Evolutionary conservation across 495 filamentous ascomycete genomes (phyloP), one percentile per base, ranked within the genome.

Genomic region (Platismatia glauca): DNA sequence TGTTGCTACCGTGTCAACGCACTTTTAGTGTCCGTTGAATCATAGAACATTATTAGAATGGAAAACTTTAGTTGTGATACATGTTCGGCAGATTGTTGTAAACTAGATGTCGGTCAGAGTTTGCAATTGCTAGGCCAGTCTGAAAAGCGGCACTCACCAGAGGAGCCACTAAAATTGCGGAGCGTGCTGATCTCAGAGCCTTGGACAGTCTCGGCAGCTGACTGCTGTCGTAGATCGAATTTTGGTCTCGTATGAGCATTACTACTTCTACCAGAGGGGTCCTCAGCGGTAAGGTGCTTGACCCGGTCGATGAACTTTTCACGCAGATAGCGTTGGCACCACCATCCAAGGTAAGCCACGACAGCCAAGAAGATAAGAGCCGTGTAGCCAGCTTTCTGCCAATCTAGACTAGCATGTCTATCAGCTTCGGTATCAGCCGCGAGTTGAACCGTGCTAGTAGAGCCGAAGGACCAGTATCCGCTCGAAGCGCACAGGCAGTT

Each of bases 331-430:
- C 72, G 66, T 34, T 75, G 72, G 44, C 72, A 70, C 73, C 73
- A 75, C 72, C 72, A 75, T 7, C 65, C 73, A 29, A 75, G 56
- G 29, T 71, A 71, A 20, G 70, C 72, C 15, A 75, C 67, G 22
- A 69, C 65, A 24, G 64, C 67, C 22, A 74, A 55, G 24, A 73
- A 61, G 4, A 50, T 66, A 7, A 73, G 67, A 38, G 66, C 69
- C 3, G 60, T 65, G 43, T 66, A 68, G 0, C 73, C 71, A n/a
- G 69, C 71, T 27, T 65, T 53, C 6, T 58, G 71, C 73, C 73
- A 75, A 61, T 72, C 66, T 27, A 48, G 59, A 37, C 67, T 71
- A 5, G 72, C 63, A 61, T 68, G 13, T 50, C 41, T 43, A 50
- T 58, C 33, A 18, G 57, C 58, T 61, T 24, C 55, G 59, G 37